These are phyloP conservation scores for Vitis hybrid DNA, from an alignment of 177 flowering plant species.

Conservation along the genomic window DNA sequence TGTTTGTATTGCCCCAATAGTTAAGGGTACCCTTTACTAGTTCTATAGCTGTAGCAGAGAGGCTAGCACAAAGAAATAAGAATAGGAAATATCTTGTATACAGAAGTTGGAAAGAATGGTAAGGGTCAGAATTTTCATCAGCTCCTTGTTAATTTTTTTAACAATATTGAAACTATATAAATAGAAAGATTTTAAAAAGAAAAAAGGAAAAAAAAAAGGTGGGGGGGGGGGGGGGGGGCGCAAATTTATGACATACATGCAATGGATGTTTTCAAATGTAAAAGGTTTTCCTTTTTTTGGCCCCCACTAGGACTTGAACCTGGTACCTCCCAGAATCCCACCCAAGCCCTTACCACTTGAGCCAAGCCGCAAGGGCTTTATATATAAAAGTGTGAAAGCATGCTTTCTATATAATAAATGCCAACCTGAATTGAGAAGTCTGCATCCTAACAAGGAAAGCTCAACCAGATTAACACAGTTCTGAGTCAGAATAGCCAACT, in stretches of 20 bases:
- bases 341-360: no score
- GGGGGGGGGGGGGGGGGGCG: background rate
- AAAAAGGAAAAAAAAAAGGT: background rate
- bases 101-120: background rate
- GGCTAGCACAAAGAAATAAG: background rate
- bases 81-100: background rate
- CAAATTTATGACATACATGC: background rate
- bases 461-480: constrained; percentile 49
- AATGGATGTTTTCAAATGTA: background rate
- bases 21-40: no score
- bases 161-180: background rate
- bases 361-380: no score
- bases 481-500: constrained; percentile 52
- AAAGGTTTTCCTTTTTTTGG: background rate
- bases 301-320: no score
- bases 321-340: no score
- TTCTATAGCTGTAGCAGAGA: background rate
- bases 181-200: background rate
- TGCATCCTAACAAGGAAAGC: constrained; percentile 70
- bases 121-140: background rate
- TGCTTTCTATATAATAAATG: constrained; percentile 7
- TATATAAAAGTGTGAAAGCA: background rate
- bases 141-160: background rate
- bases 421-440: constrained; percentile 60
- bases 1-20: no score